Base-by-base conservation (phyloP, 2,329 filamentous ascomycete species). In the Drechmeria coniospora region DNA sequence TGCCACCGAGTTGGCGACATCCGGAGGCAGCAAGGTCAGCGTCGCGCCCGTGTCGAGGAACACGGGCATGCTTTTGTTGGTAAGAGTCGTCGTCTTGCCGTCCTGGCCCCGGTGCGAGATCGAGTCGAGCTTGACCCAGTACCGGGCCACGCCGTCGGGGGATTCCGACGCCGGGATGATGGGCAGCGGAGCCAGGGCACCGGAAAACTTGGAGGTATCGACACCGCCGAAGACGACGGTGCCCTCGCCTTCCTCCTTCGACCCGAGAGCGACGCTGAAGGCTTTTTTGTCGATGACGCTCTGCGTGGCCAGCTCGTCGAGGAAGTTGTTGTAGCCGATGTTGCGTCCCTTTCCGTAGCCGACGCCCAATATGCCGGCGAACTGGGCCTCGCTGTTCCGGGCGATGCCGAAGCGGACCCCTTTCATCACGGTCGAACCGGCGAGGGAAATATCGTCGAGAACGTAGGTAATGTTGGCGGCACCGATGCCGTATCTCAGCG, bases 1-100 rank as follows among this genome's bases (percentile, higher is more conserved):
- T 13, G 61, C 62, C 18, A 74, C 61, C 23, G 42, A 36, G n/a
- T 50, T 41, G 23, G 65, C 65, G 18, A 81, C 50, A 13, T 47
- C 45, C 30, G 65, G 52, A 1, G 78, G 78, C 2, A 83, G 57
- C 30, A 80, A 67, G 27, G 68, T 76, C 41, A 80, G 57, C 10
- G 73, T 79, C 15, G 72, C 74, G 6, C 78, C 78, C 15, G 71
- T 78, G 51, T 83, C 78, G 23, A 82, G 61, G 29, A 82, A 71
- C 8, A 78, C 74, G 9, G 69, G 58, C 38, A 61, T 52, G 11
- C 38, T 39, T 24, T 53, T 53, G 41, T 49, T 49, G 21, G 42
- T 28, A 36, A 61, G 61, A 13, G 32, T 19, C 21, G 28, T 24
- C 6, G 29, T 33, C 25, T 36, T 24, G 4, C 37, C 32, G 40